Evolutionary conservation across 2,329 filamentous ascomycete species (phyloP).

Genomic region (Plenodomus tracheiphilus): DNA sequence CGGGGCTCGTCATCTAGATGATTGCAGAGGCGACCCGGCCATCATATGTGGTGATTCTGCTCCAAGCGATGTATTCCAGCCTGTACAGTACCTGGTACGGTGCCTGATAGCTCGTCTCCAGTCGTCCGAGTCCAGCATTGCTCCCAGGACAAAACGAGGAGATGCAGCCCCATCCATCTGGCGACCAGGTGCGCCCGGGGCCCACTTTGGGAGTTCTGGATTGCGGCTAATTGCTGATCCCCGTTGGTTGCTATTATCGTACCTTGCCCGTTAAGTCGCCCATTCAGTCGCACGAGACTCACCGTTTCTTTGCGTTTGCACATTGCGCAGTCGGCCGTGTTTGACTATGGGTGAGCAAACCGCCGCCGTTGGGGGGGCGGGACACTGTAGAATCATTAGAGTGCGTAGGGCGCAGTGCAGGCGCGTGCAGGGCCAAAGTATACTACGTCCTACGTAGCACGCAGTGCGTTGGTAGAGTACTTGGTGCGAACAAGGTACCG

Average conservation of each 20-base stretch:
- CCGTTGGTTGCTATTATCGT: background rate
- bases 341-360: background rate
- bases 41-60: too few relatives aligned
- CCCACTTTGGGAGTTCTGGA: background rate
- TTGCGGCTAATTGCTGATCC: background rate
- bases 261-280: background rate
- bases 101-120: too few relatives aligned
- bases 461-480: background rate
- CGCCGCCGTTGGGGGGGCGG: background rate
- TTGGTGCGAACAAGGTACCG: background rate
- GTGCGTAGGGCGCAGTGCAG: background rate
- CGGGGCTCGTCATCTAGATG: too few relatives aligned
- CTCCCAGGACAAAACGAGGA: too few relatives aligned
- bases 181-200: too few relatives aligned
- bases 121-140: too few relatives aligned
- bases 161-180: too few relatives aligned
- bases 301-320: background rate
- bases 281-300: background rate
- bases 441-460: too few relatives aligned
- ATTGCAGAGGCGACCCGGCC: too few relatives aligned
- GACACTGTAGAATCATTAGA: background rate
- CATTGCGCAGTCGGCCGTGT: background rate
- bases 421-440: background rate
- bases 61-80: too few relatives aligned
- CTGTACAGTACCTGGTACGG: too few relatives aligned